A percentile compares a stretch with the other conserved stretches of the same genome.
These are phyloP conservation scores for Nakataea oryzae DNA, from an alignment of 2,329 filamentous ascomycete genomes.

Conservation along the genomic window DNA sequence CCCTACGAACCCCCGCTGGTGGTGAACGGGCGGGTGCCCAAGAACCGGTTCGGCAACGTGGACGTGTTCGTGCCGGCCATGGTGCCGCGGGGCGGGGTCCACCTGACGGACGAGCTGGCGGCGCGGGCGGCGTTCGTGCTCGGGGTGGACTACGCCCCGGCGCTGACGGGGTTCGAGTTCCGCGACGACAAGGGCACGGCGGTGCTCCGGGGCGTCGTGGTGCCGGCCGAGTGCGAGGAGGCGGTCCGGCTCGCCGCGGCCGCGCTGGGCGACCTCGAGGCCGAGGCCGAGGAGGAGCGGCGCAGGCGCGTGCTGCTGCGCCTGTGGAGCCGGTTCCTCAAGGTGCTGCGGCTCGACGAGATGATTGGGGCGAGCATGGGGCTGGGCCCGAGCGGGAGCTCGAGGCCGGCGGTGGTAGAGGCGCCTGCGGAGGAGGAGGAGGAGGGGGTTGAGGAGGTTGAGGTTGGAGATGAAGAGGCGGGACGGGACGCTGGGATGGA, in stretches of 20 bases:
- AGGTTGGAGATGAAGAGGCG: conserved; percentile 1
- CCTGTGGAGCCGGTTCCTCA: conserved; percentile 67
- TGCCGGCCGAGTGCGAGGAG: conserved; percentile 61
- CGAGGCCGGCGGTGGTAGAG: conserved; percentile 28
- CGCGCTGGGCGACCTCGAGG: conserved; percentile 56
- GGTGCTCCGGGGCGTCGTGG: conserved; percentile 66
- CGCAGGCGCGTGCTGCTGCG: conserved; percentile 51
- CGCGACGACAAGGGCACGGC: conserved; percentile 79
- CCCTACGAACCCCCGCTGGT: conserved; percentile 69
- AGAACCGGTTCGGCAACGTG: conserved; percentile 89
- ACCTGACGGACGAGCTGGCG: conserved; percentile 53
- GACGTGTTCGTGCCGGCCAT: conserved; percentile 89
- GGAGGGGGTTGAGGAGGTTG: conserved; percentile 2
- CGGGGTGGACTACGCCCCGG: conserved; percentile 78
- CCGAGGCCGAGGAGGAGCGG: conserved; percentile 52
- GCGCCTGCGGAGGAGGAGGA: conserved; percentile 6
- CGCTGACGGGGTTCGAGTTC: conserved; percentile 84
- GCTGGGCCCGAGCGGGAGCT: conserved; percentile 11
- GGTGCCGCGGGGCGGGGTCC: conserved; percentile 72
- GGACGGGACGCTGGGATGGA: conserved; percentile 10
- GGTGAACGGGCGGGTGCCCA: conserved; percentile 64
- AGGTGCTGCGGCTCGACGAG: conserved; percentile 66
- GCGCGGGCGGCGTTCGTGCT: conserved; percentile 63
- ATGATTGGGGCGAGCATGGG: conserved; percentile 49
- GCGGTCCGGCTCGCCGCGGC: conserved; percentile 60